phyloP scores from a whole-genome alignment of 768 basidiomycete genomes.

The Cubamyces lactineus region DNA sequence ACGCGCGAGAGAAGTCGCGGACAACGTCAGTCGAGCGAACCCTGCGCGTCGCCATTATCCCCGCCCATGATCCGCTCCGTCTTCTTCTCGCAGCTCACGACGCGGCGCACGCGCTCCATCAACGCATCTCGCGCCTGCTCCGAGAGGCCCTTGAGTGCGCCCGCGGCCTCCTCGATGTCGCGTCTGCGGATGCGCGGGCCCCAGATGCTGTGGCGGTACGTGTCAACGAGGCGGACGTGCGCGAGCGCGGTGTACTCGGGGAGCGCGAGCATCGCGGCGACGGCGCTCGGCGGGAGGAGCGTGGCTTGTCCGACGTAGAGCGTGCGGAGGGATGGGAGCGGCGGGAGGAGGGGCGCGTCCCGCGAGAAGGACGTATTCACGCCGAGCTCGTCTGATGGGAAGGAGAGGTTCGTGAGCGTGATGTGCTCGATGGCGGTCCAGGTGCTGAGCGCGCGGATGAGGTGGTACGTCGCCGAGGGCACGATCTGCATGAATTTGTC shows the following conservation, averaged over 20 bases:
- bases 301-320: conserved; percentile 55
- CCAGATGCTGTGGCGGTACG: conserved; percentile 62
- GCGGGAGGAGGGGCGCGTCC: conserved; percentile 37
- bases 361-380: conserved; percentile 24
- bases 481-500: conserved; percentile 43
- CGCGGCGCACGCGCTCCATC: conserved; percentile 41
- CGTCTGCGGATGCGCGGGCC: conserved; percentile 52
- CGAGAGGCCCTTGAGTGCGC: conserved; percentile 35
- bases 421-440: conserved; percentile 52
- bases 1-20: too few relatives aligned
- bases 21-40: conserved; percentile 14
- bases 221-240: conserved; percentile 51
- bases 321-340: conserved; percentile 43
- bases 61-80: conserved; percentile 59
- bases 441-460: conserved; percentile 44
- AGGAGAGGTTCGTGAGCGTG: conserved; percentile 51
- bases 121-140: conserved; percentile 14
- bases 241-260: conserved; percentile 34
- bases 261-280: conserved; percentile 43
- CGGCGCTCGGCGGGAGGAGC: conserved; percentile 43
- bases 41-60: conserved; percentile 44
- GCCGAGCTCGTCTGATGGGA: conserved; percentile 34
- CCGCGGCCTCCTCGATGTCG: conserved; percentile 48
- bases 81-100: conserved; percentile 53
- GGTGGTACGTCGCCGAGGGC: conserved; percentile 40